Evolutionary conservation across 176 grass and related monocot genomes (phyloP), one percentile per base, ranked within the genome.

Genomic region (Musa acuminata): DNA sequence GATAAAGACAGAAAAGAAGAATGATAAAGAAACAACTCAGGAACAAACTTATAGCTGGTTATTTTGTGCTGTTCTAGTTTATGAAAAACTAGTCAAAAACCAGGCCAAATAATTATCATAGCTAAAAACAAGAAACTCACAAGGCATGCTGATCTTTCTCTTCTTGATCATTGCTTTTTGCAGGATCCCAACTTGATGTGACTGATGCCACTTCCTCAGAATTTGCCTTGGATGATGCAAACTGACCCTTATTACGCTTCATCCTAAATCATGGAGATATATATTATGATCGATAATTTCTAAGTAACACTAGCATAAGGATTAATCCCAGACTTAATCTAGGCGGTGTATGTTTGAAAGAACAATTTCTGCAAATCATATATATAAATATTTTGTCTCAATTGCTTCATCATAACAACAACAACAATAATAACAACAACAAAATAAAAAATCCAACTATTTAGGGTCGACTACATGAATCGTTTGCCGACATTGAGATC

Each of bases 211-310:
- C 51, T 51, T 55, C n/a, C 5, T 24, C 72, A 65, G 70, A 17
- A 17, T 25, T 72, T 65, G 11, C 53, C 1, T 22, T 67, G 13
- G 74, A 75, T 13, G 64, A 64, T 8, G 65, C 76, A 79, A 88
- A 88, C n/a, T 82, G 80, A 29, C 86, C 86, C 54, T 73, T 79
- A 49, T 13, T 53, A 16, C 82, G 86, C 21, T 81, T 53, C 72
- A 88, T 88, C 66, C 86, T 82, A 74, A 63, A 55, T 75, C 11
- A 62, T 75, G 27, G 16, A 22, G 13, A 60, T 49, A 60, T 62
- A 60, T 35, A 63, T 13, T 52, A 25, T 12, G 20, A 72, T 12
- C 12, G 0, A 19, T 17, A 57, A 57, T 17, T 57, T 57, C 54
- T 16, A 14, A 57, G 17, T 0, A 17, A 17, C 14, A 57, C 17